Evolutionary conservation across 169 alveolate species (phyloP).

Genomic region (Perkinsus olseni): DNA sequence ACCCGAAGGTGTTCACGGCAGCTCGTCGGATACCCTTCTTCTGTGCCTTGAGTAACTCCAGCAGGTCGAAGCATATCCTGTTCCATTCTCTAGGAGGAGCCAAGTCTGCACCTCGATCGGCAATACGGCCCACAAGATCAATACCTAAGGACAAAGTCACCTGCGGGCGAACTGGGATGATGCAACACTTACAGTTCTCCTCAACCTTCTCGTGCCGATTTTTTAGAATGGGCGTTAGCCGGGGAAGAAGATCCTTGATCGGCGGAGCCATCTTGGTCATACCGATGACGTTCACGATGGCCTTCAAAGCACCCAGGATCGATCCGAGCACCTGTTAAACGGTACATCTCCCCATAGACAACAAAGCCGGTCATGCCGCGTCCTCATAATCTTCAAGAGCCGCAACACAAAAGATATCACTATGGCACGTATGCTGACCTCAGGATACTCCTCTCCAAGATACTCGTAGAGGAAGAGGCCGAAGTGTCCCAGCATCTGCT

Average conservation of each 20-base stretch:
- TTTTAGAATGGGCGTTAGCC: slow-evolving; percentile 96
- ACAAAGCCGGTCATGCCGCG: background rate
- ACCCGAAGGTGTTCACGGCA: slow-evolving; percentile 97
- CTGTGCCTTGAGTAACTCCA: slow-evolving; percentile 90
- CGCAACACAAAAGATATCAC: no score
- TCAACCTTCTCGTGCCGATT: slow-evolving; percentile 99
- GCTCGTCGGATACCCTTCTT: slow-evolving; percentile 93
- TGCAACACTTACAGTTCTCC: slow-evolving; percentile 58
- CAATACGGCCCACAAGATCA: slow-evolving; percentile 94
- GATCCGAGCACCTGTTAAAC: slow-evolving; percentile 71
- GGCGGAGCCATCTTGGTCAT: slow-evolving; percentile 99
- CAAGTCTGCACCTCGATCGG: slow-evolving; percentile 99
- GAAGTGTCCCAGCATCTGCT: slow-evolving; percentile 90
- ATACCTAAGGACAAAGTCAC: slow-evolving; percentile 61
- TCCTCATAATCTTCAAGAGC: no score
- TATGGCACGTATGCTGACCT: no score
- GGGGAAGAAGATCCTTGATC: slow-evolving; percentile 96
- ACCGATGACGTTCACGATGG: slow-evolving; percentile 96
- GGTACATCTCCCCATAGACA: background rate
- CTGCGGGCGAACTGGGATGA: background rate
- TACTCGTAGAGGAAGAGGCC: slow-evolving; percentile 93
- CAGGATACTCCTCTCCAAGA: slow-evolving; percentile 99
- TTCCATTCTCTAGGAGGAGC: slow-evolving; percentile 99
- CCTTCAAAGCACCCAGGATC: slow-evolving; percentile 93
- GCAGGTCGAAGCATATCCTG: slow-evolving; percentile 96